Conservation (phyloP, 768 basidiomycete genomes). For the Pulveroboletus sp. region DNA sequence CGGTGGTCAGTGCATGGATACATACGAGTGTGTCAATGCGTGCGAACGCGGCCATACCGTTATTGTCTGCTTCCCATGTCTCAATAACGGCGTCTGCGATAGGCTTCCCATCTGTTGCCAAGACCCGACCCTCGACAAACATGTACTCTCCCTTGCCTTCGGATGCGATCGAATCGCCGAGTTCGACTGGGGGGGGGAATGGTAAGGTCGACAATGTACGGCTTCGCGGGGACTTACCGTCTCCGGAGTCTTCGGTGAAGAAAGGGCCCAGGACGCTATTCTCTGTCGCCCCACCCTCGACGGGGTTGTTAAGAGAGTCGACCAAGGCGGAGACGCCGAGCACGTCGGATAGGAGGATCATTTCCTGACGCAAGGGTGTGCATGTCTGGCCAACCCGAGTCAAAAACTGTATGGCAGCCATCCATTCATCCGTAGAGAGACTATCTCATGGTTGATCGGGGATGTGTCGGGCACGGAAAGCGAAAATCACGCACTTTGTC, state of each 20-base stretch:
- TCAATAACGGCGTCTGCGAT: conserved; percentile 65
- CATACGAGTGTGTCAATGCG: conserved; percentile 9
- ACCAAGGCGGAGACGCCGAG: conserved; percentile 77
- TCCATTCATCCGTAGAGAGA: conserved; percentile 84
- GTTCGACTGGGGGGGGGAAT: conserved; percentile 39
- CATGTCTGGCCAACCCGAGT: conserved; percentile 72
- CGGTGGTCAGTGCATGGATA: neutral
- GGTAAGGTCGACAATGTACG: neutral
- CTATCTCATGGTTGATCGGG: conserved; percentile 21
- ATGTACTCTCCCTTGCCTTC: conserved; percentile 85
- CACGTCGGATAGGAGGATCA: conserved; percentile 81
- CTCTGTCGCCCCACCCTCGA: conserved; percentile 59
- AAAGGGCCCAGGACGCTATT: conserved; percentile 81
- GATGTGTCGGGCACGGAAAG: neutral
- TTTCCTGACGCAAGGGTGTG: conserved; percentile 67
- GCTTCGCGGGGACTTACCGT: conserved; percentile 41
- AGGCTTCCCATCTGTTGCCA: conserved; percentile 55
- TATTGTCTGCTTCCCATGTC: conserved; percentile 78
- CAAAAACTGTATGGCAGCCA: conserved; percentile 72
- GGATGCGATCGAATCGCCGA: conserved; percentile 76
- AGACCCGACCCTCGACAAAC: conserved; percentile 70
- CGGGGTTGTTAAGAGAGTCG: conserved; percentile 68
- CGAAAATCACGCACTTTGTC: conserved; percentile 42
- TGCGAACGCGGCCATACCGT: conserved; percentile 39
- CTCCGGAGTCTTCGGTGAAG: conserved; percentile 70